phyloP scores from a whole-genome alignment of 768 basidiomycete species.

The Cantharellus anzutake region DNA sequence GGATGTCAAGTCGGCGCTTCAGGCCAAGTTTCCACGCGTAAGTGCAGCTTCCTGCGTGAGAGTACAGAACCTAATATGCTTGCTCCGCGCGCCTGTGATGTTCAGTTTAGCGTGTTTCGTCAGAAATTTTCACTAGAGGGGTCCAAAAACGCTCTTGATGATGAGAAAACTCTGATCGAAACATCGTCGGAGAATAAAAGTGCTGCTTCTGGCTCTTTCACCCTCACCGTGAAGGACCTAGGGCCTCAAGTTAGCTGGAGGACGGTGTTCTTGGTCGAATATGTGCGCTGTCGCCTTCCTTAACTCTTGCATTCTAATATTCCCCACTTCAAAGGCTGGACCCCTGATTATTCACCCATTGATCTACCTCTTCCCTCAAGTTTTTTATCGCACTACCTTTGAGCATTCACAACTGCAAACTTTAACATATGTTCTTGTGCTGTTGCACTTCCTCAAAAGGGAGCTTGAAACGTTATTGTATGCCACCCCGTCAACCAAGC shows the following conservation, averaged over 20 bases:
- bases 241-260: slow-evolving; percentile 81
- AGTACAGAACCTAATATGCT: not conserved
- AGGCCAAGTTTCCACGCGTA: not conserved
- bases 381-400: slow-evolving; percentile 53
- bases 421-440: slow-evolving; percentile 51
- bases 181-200: slow-evolving; percentile 13
- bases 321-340: slow-evolving; percentile 35
- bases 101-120: slow-evolving; percentile 47
- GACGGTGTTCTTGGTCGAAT: slow-evolving; percentile 86
- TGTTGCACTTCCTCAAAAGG: slow-evolving; percentile 81
- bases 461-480: slow-evolving; percentile 85
- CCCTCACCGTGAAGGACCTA: slow-evolving; percentile 69
- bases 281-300: slow-evolving; percentile 33
- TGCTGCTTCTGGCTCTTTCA: slow-evolving; percentile 32
- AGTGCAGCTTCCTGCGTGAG: not conserved
- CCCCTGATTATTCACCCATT: slow-evolving; percentile 81
- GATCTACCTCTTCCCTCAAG: slow-evolving; percentile 47
- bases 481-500: slow-evolving; percentile 12
- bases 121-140: slow-evolving; percentile 55
- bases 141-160: slow-evolving; percentile 39
- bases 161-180: slow-evolving; percentile 38
- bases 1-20: not conserved
- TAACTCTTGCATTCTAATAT: slow-evolving; percentile 2
- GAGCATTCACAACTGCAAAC: slow-evolving; percentile 62
- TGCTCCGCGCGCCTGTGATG: slow-evolving; percentile 5